Percentiles rank a stretch among this genome's conserved stretches.
These are phyloP conservation scores for Cadophora luteo-olivacea DNA, from an alignment of 2,329 filamentous ascomycete genomes.

Conservation along the genomic window DNA sequence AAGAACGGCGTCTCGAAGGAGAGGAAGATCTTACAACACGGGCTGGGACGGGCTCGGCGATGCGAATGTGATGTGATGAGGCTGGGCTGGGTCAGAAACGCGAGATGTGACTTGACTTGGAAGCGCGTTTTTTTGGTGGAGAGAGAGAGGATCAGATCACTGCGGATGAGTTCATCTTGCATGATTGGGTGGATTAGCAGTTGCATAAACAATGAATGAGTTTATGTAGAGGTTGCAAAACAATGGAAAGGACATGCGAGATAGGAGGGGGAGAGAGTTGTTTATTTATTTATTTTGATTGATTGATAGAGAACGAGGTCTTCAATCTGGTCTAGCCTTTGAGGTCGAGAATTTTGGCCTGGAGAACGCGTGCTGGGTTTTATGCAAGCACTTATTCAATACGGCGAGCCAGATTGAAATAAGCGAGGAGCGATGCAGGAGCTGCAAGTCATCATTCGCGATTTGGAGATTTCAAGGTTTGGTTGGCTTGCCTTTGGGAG, in stretches of 20 bases:
- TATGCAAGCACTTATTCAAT: constrained; percentile 14
- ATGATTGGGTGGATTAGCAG: not conserved
- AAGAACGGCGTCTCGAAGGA: not conserved
- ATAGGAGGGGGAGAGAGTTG: not conserved
- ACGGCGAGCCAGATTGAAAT: not conserved
- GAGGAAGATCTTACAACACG: not conserved
- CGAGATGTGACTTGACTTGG: not conserved
- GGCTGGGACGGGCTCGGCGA: constrained; percentile 9
- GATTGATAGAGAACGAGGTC: not conserved
- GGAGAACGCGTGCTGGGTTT: not conserved
- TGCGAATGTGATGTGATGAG: constrained; percentile 1
- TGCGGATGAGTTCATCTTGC: constrained; percentile 1
- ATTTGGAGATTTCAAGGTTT: not conserved
- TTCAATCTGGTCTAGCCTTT: not conserved
- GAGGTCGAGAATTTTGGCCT: not conserved
- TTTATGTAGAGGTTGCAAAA: constrained; percentile 7
- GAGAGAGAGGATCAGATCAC: not conserved
- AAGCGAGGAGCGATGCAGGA: not conserved
- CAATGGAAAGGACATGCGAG: not conserved
- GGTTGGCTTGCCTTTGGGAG: not conserved
- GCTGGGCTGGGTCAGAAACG: constrained; percentile 6
- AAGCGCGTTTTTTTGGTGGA: not conserved
- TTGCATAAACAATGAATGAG: constrained; percentile 1
- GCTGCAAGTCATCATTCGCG: constrained; percentile 13
- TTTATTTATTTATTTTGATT: constrained; percentile 15